A percentile compares a stretch with the other conserved stretches of the same genome.
Evolutionary conservation across 2,329 filamentous ascomycete species (phyloP).

Genomic region (Colletotrichum spaethianum): DNA sequence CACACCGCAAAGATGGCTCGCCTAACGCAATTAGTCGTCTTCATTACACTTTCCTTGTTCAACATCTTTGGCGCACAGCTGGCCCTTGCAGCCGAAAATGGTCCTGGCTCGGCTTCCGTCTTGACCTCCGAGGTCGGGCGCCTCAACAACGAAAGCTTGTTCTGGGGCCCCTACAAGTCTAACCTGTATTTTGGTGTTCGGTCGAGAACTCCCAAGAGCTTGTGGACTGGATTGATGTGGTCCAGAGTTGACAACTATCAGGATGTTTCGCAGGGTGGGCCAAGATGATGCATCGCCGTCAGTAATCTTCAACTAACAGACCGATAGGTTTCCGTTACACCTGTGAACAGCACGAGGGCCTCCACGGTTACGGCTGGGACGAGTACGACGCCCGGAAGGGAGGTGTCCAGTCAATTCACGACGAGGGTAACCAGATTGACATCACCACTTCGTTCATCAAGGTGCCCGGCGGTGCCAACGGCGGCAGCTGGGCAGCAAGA

Average conservation of each 20-base stretch:
- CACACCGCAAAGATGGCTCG: constrained; percentile 43
- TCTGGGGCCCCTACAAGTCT: constrained; percentile 96
- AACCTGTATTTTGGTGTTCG: constrained; percentile 95
- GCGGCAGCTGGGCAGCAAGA: constrained; percentile 92
- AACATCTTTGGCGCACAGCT: constrained; percentile 43
- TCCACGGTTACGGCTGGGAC: constrained; percentile 98
- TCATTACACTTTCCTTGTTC: constrained; percentile 45
- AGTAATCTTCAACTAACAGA: background rate
- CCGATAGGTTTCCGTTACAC: constrained; percentile 91
- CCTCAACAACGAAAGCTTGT: constrained; percentile 83
- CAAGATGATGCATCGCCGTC: background rate
- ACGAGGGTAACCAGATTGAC: constrained; percentile 89
- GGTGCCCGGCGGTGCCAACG: constrained; percentile 85
- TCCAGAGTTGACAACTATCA: constrained; percentile 84
- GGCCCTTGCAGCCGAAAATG: constrained; percentile 39
- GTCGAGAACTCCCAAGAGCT: constrained; percentile 83
- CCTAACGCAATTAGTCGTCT: constrained; percentile 47
- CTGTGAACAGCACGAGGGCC: constrained; percentile 94
- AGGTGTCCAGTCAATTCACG: constrained; percentile 91
- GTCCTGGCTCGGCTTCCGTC: constrained; percentile 49
- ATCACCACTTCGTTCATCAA: constrained; percentile 96
- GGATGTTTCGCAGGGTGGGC: constrained; percentile 81
- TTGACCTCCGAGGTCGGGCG: constrained; percentile 65
- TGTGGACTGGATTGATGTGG: constrained; percentile 91
- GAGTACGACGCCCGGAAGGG: constrained; percentile 93